Evolutionary conservation across 1,284 basidiomycete species (phyloP).

Genomic region (Mycena sp.): DNA sequence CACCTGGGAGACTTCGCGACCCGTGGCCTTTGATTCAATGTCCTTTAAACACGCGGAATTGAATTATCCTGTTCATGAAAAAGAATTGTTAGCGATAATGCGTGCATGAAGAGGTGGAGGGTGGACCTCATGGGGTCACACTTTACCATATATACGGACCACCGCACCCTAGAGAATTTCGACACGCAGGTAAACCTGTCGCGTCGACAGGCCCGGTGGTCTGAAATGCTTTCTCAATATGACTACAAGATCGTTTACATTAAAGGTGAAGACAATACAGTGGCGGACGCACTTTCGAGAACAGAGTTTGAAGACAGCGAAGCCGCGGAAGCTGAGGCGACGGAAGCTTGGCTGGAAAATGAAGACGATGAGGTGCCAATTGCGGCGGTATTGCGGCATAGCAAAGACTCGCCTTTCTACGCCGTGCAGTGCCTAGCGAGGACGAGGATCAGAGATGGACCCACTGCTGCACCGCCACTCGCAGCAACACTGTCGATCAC

Average conservation of each 20-base stretch:
- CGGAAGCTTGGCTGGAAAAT: too few species aligned
- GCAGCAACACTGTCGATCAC: neutral
- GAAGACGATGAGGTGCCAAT: too few species aligned
- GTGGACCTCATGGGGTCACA: slow-evolving; percentile 42
- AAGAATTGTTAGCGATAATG: slow-evolving; percentile 47
- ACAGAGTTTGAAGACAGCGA: slow-evolving; percentile 32
- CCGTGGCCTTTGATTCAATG: slow-evolving; percentile 44
- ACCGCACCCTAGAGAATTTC: slow-evolving; percentile 49
- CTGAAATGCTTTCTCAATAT: slow-evolving; percentile 35
- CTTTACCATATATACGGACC: slow-evolving; percentile 49
- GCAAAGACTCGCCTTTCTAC: too few species aligned
- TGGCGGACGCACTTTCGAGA: slow-evolving; percentile 47
- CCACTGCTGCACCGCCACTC: neutral
- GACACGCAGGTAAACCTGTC: neutral
- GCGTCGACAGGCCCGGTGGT: too few species aligned
- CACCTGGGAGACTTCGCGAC: slow-evolving; percentile 38
- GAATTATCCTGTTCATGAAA: slow-evolving; percentile 50
- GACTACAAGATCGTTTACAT: slow-evolving; percentile 48
- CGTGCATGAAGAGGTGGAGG: slow-evolving; percentile 46
- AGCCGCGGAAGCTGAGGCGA: neutral
- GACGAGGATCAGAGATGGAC: neutral
- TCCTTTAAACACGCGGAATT: slow-evolving; percentile 39
- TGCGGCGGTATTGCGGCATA: too few species aligned
- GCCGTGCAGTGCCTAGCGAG: neutral
- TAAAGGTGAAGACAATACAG: slow-evolving; percentile 44